These are phyloP conservation scores for Cavenderia fasciculata DNA, from an alignment of 78 protist genomes.

Conservation along the genomic window DNA sequence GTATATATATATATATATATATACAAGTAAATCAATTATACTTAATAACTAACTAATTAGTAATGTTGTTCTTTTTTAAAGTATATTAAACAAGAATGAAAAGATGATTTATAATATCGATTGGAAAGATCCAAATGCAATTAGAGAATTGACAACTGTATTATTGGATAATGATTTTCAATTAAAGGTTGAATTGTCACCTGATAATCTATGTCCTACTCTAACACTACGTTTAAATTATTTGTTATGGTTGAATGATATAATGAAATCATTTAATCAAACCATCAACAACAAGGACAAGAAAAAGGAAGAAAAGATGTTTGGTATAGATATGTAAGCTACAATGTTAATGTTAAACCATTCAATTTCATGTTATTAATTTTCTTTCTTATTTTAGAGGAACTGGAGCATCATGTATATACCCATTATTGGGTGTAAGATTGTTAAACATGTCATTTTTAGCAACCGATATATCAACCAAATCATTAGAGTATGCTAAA, in stretches of 20 bases:
- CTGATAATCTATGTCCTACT: slow-evolving; percentile 53
- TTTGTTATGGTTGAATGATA: slow-evolving; percentile 57
- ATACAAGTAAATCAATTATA: too few relatives aligned
- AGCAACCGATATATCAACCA: slow-evolving; percentile 21
- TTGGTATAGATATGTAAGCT: slow-evolving; percentile 27
- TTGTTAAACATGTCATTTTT: slow-evolving; percentile 33
- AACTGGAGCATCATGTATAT: slow-evolving; percentile 76
- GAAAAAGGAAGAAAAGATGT: background rate
- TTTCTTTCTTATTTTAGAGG: slow-evolving; percentile 5
- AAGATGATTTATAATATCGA: slow-evolving; percentile 69
- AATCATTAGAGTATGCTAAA: slow-evolving; percentile 13
- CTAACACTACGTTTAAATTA: slow-evolving; percentile 49
- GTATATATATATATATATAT: too few relatives aligned
- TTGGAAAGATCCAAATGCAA: slow-evolving; percentile 67
- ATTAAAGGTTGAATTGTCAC: slow-evolving; percentile 20
- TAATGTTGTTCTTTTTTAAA: background rate
- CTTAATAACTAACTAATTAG: background rate
- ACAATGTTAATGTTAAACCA: background rate
- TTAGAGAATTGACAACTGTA: slow-evolving; percentile 36
- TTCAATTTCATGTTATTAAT: background rate
- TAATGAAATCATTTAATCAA: background rate
- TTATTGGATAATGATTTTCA: slow-evolving; percentile 53
- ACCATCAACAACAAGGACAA: background rate
- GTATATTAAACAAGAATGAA: slow-evolving; percentile 63
- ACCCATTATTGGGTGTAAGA: slow-evolving; percentile 54